Percentiles rank a stretch among this genome's conserved stretches.
phyloP scores from a whole-genome alignment of 495 filamentous ascomycete species.

The Tuber melanosporum region DNA sequence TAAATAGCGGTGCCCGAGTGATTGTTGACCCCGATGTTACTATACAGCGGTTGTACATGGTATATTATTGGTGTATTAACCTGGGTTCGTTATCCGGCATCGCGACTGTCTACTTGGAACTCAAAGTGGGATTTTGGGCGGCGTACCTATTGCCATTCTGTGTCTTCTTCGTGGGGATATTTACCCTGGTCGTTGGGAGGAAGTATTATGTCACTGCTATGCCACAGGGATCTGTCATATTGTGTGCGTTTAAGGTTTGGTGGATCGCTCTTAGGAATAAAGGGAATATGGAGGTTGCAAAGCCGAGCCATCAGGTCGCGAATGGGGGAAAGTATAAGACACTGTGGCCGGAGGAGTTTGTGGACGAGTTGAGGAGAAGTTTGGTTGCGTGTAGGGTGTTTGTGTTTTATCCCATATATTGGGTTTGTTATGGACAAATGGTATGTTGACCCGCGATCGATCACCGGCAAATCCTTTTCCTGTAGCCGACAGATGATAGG shows the following conservation, averaged over 20 bases:
- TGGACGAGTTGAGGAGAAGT: constrained; percentile 63
- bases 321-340: constrained; percentile 55
- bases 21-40: constrained; percentile 66
- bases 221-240: constrained; percentile 59
- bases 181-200: constrained; percentile 57
- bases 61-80: constrained; percentile 67
- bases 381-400: constrained; percentile 65
- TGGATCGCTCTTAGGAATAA: constrained; percentile 56
- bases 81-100: constrained; percentile 55
- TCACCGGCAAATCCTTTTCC: neutral
- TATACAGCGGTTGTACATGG: constrained; percentile 54
- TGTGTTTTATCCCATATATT: constrained; percentile 54
- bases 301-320: constrained; percentile 54
- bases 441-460: neutral
- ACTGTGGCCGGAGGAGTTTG: constrained; percentile 69
- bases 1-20: constrained; percentile 55
- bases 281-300: constrained; percentile 58
- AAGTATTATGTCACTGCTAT: constrained; percentile 54
- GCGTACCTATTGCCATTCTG: constrained; percentile 57
- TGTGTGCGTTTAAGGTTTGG: constrained; percentile 53
- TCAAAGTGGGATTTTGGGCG: constrained; percentile 74
- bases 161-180: constrained; percentile 55
- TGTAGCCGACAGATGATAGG: constrained; percentile 42
- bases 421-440: constrained; percentile 18
- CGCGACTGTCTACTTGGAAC: constrained; percentile 47